These are phyloP conservation scores for Bromus sterilis DNA, from an alignment of 176 grass and related monocot species.

Conservation along the genomic window DNA sequence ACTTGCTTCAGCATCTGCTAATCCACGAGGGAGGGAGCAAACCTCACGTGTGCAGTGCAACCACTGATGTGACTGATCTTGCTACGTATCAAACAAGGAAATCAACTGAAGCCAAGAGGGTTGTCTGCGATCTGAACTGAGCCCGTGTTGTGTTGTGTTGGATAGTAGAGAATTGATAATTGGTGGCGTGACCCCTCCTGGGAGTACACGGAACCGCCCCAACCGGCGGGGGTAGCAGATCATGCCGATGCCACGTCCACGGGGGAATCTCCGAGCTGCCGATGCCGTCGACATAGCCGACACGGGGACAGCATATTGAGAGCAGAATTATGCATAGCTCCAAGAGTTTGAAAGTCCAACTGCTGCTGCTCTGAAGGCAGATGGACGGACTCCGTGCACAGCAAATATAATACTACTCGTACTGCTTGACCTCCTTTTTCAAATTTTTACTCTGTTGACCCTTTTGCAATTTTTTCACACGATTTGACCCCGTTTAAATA, in stretches of 20 bases:
- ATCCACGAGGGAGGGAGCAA: neutral
- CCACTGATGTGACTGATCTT: too few species aligned
- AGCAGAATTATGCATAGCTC: too few species aligned
- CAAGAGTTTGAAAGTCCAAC: too few species aligned
- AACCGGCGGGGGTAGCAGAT: neutral
- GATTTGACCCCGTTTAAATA: too few species aligned
- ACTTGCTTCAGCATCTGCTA: neutral
- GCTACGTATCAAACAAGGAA: neutral
- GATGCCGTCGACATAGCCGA: conserved; percentile 12
- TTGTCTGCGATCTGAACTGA: too few species aligned
- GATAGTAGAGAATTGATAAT: neutral
- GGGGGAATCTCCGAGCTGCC: neutral
- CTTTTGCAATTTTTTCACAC: too few species aligned
- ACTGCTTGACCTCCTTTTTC: too few species aligned
- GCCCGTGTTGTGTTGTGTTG: neutral
- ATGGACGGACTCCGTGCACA: too few species aligned
- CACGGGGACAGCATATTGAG: conserved; percentile 20
- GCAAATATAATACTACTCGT: too few species aligned
- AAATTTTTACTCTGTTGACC: too few species aligned
- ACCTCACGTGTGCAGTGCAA: conserved; percentile 12
- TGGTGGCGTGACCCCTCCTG: neutral
- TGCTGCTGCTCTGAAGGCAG: too few species aligned
- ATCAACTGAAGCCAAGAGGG: too few species aligned
- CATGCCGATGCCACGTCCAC: neutral
- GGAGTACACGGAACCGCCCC: neutral